phyloP scores from a whole-genome alignment of 495 filamentous ascomycete genomes.

The Tuber brumale region DNA sequence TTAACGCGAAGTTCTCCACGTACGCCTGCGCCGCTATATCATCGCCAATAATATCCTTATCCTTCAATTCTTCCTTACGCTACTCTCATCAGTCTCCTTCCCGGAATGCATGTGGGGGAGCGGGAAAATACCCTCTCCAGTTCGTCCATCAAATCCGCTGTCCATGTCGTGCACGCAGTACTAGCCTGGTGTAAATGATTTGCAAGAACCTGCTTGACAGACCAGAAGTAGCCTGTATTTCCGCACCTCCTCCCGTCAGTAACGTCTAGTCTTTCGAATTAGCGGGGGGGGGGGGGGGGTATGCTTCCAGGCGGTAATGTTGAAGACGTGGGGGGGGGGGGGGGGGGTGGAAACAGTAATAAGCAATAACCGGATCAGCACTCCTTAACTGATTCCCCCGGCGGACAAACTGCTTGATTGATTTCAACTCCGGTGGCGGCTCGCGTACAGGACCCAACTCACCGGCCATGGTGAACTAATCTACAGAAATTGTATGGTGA shows the following conservation, averaged over 20 bases:
- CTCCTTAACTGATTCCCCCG: conserved; percentile 79
- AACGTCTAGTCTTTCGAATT: background rate
- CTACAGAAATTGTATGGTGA: background rate
- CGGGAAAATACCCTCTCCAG: conserved; percentile 62
- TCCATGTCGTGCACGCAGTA: conserved; percentile 69
- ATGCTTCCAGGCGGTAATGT: too few species aligned
- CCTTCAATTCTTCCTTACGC: conserved; percentile 41
- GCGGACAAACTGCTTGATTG: conserved; percentile 67
- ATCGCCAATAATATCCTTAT: conserved; percentile 70
- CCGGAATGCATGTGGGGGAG: background rate
- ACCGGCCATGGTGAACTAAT: conserved; percentile 13
- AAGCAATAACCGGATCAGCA: conserved; percentile 76
- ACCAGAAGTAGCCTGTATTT: conserved; percentile 74
- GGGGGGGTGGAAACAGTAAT: conserved; percentile 64
- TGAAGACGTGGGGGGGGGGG: too few species aligned
- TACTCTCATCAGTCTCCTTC: conserved; percentile 4
- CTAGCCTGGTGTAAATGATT: conserved; percentile 68
- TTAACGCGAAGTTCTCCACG: conserved; percentile 84
- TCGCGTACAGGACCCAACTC: conserved; percentile 24
- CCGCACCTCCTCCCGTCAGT: background rate
- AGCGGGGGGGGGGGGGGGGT: background rate
- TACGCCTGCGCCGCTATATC: conserved; percentile 81
- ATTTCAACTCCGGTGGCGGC: conserved; percentile 67
- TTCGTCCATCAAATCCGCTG: conserved; percentile 80
- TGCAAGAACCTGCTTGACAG: conserved; percentile 81